Evolutionary conservation across 495 filamentous ascomycete genomes (phyloP), one percentile per base, ranked within the genome.

Genomic region (Penicillium pulvis): DNA sequence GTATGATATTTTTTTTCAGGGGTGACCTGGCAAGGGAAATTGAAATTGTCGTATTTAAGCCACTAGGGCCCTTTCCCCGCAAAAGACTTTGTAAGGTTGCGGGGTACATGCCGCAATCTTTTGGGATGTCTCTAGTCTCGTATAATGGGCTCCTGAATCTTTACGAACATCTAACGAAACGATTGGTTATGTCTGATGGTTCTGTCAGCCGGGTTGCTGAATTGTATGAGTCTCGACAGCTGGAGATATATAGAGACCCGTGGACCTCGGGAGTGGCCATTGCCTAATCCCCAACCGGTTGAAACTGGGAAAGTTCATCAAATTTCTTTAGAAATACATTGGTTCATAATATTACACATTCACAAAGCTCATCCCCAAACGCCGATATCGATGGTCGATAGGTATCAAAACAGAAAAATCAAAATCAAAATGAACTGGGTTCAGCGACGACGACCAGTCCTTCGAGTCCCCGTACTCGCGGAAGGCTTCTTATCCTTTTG

Each of bases 371-470:
- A 23, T 10, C 33, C 17, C 26, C 41, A 46, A 55, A 43, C 26
- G 36, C 53, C 42, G 12, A 44, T 39, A 10, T 36, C 20, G 26
- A 44, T 28, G 31, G 9, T 20, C n/a, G 24, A 17, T 28, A 55
- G 53, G 39, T 47, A 53, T 47, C 48, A 47, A 53, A 30, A 17
- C 19, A 23, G 8, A 42, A 44, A 20, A 44, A 20, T 44, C 11
- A 1, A 51, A 30, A 75, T 74, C 64, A 71, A 45, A 36, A 33
- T 42, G 43, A 20, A 58, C 45, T 41, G 16, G 26, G 4, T 11
- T 63, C 57, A 75, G 41, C 76, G 77, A 28, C 77, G 72, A 45
- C 77, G 71, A 39, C 64, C 64, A 19, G 68, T 75, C 16, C 75
- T 62, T 44, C 76, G 75, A 3, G 70, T 72, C 6, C 53, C 64